phyloP scores from a whole-genome alignment of 257 asterid species.

The Nicotiana attenuata region DNA sequence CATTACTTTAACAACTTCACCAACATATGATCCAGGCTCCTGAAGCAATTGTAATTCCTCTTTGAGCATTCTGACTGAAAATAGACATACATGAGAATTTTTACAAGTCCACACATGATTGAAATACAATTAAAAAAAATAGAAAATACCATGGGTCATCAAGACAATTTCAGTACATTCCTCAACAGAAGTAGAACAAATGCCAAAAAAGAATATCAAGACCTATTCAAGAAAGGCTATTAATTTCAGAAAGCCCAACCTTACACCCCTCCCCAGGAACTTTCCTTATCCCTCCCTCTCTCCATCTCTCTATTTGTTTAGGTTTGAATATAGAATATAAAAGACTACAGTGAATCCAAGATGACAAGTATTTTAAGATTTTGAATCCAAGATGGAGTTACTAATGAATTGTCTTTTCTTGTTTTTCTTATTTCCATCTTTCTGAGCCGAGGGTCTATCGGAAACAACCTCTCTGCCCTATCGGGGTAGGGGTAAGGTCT shows the following conservation, averaged over 20 bases:
- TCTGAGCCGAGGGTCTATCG: too few species aligned
- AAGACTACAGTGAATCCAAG: neutral
- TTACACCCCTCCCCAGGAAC: too few species aligned
- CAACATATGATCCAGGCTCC: conserved; percentile 98
- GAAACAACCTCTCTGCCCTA: too few species aligned
- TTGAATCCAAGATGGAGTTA: too few species aligned
- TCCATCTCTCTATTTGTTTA: neutral
- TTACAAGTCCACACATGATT: neutral
- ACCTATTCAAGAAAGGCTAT: neutral
- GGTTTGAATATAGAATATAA: neutral
- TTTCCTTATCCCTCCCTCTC: neutral
- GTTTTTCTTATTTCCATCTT: too few species aligned
- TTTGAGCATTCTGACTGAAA: conserved; percentile 75
- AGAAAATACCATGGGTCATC: neutral
- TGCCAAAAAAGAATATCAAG: neutral
- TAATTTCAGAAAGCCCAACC: too few species aligned
- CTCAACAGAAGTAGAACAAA: neutral
- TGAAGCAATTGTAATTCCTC: conserved; percentile 94
- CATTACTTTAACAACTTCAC: conserved; percentile 97
- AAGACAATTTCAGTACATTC: neutral
- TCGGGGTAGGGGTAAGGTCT: too few species aligned
- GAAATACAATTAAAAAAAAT: neutral
- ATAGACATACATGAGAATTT: neutral
- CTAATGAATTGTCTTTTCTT: too few species aligned
- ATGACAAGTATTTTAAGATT: neutral